Base-by-base conservation (phyloP, 2,329 filamentous ascomycete genomes). In the Bipolaris cookei region DNA sequence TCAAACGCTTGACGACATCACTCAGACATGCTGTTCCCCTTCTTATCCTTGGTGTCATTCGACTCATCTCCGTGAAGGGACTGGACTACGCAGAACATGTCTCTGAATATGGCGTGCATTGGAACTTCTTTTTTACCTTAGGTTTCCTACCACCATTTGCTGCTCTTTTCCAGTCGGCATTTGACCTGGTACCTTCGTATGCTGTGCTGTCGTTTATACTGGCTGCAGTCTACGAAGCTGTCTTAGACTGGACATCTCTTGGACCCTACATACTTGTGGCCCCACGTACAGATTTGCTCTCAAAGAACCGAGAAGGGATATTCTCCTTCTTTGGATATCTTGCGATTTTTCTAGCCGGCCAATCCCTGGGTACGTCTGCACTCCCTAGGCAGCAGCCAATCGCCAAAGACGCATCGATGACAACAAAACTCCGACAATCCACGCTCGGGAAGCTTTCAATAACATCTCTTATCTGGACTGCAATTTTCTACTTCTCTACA, bases 71-170 rank as follows among this genome's bases (percentile, higher is more conserved):
- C 67, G 93, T 98, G 72, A 99, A 99, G 78, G 91, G 91, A 6
- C 81, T 97, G 28, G 92, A 98, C 73, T 99, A 99, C 73, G 93
- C 93, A 3, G 95, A 99, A 76, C 95, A 99, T 79, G 92, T 97
- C 56, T 92, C 91, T 13, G 95, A 99, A 74, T 99, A 99, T 72
- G 95, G 95, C 41, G 91, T 99, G 8, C 95, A 99, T 77, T 99
- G 95, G 95, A 99, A 99, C 77, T 99, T 99, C 77, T 99, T 99
- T 83, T 98, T 98, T 78, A 99, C 95, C 0, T 82, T 99, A 8
- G 93, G 88, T 5, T 85, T 97, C 45, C 80, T 99, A 21, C 92
- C 94, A 0, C 93, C 93, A 0, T 96, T 96, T 69, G 88, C 96
- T 50, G 92, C 94, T 25, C 75, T 95, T 0, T 91, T 94, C 59